Conservation (phyloP, 768 basidiomycete species). For the Naematelia encephala region DNA sequence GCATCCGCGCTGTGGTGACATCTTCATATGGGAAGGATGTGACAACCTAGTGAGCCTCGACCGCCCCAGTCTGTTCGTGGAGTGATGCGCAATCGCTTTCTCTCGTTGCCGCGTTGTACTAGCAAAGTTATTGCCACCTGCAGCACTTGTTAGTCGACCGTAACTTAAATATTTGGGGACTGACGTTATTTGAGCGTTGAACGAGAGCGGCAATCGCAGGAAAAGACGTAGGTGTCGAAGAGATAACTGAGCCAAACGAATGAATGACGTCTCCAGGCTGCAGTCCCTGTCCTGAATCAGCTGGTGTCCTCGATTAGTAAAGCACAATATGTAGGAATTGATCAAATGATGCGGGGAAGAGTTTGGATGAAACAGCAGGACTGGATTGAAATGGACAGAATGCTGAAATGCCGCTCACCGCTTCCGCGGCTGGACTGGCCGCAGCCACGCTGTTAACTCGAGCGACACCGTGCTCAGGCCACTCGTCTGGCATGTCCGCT, state of each 20-base stretch:
- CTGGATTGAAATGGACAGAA: no score
- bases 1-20: no score
- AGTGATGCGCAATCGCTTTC: constrained; percentile 59
- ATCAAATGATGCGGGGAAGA: no score
- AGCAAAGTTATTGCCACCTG: constrained; percentile 23
- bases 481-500: constrained; percentile 8
- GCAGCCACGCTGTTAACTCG: constrained; percentile 77
- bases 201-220: constrained; percentile 73
- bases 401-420: constrained; percentile 58
- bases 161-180: constrained; percentile 31
- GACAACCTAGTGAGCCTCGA: constrained; percentile 71
- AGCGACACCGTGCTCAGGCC: constrained; percentile 58
- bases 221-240: constrained; percentile 65
- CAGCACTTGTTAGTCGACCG: background rate
- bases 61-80: constrained; percentile 83
- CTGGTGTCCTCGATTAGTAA: no score
- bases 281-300: constrained; percentile 14
- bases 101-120: constrained; percentile 16
- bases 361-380: no score
- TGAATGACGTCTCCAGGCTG: constrained; percentile 26
- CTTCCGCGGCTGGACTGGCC: constrained; percentile 73
- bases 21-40: constrained; percentile 41
- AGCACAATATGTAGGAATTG: no score
- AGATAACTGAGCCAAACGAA: constrained; percentile 57
- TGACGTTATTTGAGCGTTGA: constrained; percentile 70